Conservation (phyloP, 768 basidiomycete species). For the Trametes cubensis region DNA sequence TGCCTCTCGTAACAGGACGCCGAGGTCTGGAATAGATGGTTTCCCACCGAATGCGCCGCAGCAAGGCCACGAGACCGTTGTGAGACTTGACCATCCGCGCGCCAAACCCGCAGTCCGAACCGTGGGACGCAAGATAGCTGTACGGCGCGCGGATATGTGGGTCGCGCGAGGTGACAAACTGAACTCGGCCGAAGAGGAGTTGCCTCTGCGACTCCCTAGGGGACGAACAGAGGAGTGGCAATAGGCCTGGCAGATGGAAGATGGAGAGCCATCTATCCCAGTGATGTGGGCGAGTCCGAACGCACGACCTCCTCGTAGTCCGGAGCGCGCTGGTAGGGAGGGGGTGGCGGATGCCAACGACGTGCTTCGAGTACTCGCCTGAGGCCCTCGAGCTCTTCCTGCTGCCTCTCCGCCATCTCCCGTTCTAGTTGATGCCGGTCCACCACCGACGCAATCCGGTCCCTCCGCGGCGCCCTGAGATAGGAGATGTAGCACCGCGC, state of each 20-base stretch:
- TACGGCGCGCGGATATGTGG: neutral
- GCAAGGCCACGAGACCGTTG: conserved; percentile 2
- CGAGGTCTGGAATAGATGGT: neutral
- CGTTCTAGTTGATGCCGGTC: conserved; percentile 50
- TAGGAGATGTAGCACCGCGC: conserved; percentile 49
- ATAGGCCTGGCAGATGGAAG: neutral
- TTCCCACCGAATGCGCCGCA: conserved; percentile 3
- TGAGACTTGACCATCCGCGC: neutral
- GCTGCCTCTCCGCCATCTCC: conserved; percentile 53
- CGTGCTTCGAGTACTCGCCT: conserved; percentile 29
- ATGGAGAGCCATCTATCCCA: neutral
- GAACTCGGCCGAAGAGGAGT: neutral
- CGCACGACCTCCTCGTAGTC: conserved; percentile 42
- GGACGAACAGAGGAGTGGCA: neutral
- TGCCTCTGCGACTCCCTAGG: neutral
- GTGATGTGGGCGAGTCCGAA: conserved; percentile 6
- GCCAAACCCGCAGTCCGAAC: neutral
- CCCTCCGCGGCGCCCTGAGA: conserved; percentile 46
- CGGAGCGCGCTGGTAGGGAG: conserved; percentile 56
- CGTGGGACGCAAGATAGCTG: neutral
- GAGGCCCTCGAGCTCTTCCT: conserved; percentile 35
- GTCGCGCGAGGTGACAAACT: neutral
- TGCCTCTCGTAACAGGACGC: neutral
- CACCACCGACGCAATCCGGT: conserved; percentile 46
- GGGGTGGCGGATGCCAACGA: conserved; percentile 46